These are phyloP conservation scores for Cinnamomum micranthum DNA, from an alignment of 164 flowering plant genomes.

Conservation along the genomic window DNA sequence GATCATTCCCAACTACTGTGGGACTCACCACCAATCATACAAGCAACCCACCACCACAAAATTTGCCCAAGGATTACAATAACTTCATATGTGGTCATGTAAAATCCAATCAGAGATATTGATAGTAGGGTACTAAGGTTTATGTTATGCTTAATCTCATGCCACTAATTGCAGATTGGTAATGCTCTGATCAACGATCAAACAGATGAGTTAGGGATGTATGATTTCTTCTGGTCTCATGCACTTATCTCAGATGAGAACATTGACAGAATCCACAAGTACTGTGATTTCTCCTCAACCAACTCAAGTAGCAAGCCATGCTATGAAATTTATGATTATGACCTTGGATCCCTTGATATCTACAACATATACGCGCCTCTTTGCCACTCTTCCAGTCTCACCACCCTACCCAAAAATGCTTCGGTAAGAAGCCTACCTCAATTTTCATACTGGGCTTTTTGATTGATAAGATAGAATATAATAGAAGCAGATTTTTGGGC, in stretches of 20 bases:
- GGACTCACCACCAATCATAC: no score
- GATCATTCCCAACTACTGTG: no score
- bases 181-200: conserved; percentile 35
- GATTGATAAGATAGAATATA: no score
- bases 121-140: no score
- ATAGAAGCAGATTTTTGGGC: no score
- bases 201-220: conserved; percentile 43
- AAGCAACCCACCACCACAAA: no score
- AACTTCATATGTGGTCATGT: no score
- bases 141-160: background rate
- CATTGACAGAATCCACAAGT: conserved; percentile 14
- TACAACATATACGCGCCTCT: conserved; percentile 68
- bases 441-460: no score
- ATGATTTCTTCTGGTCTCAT: conserved; percentile 76
- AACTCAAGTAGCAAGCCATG: background rate
- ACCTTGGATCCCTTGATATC: conserved; percentile 29
- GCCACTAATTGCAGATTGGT: conserved; percentile 40
- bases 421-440: conserved; percentile 21
- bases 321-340: background rate
- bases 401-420: conserved; percentile 34
- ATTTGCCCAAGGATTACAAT: no score
- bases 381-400: conserved; percentile 33
- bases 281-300: conserved; percentile 20
- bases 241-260: conserved; percentile 47
- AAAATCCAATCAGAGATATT: no score